Evolutionary conservation across 768 basidiomycete genomes (phyloP).

Genomic region (Lyophyllum decastes): DNA sequence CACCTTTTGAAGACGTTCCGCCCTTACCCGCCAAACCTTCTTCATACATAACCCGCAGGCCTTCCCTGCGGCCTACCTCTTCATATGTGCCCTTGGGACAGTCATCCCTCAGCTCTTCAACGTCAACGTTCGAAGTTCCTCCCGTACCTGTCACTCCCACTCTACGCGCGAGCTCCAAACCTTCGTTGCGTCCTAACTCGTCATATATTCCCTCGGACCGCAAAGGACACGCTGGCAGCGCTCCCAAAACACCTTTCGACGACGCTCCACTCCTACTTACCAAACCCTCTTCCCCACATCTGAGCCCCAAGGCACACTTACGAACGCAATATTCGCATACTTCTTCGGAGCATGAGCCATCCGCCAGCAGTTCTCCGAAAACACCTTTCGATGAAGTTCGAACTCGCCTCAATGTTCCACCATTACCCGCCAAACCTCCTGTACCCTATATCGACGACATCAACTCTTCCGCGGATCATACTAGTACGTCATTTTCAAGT

Average conservation of each 20-base stretch:
- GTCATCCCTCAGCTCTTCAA: neutral
- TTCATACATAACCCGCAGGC: neutral
- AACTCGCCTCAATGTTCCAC: neutral
- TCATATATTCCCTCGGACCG: neutral
- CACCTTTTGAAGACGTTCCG: neutral
- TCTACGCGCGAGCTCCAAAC: neutral
- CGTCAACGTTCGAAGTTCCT: neutral
- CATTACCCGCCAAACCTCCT: neutral
- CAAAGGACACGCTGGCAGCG: neutral
- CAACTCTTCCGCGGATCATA: neutral
- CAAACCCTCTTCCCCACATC: slow-evolving; percentile 8
- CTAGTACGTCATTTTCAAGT: neutral
- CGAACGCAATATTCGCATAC: neutral
- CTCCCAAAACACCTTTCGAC: neutral
- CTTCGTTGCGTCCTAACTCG: neutral
- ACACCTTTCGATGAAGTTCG: neutral
- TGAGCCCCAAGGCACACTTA: neutral
- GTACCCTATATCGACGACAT: neutral
- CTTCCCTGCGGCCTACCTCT: neutral
- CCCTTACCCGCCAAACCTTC: neutral
- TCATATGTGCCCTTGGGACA: neutral
- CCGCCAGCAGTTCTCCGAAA: neutral
- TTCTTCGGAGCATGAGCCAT: neutral
- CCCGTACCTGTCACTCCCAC: slow-evolving; percentile 1
- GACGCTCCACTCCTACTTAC: neutral